Conservation (phyloP, 768 basidiomycete species). For the Termitomyces sp. region DNA sequence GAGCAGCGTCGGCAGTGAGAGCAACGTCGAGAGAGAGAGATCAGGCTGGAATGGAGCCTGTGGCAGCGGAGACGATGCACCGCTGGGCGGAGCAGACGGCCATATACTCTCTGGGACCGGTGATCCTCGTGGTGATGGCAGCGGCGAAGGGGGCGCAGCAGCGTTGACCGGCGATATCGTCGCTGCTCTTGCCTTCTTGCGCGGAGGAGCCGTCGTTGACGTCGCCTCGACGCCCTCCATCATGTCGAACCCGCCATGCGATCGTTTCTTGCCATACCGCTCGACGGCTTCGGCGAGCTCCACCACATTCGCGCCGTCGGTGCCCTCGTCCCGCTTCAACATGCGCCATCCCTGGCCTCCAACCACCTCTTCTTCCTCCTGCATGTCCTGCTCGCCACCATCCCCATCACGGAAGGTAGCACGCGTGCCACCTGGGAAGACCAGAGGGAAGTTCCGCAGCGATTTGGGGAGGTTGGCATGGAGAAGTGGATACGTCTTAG, state of each 20-base stretch:
- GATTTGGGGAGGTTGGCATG: constrained; percentile 73
- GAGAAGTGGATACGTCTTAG: constrained; percentile 76
- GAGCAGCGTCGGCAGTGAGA: constrained; percentile 83
- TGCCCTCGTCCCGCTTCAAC: constrained; percentile 61
- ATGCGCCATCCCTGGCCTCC: constrained; percentile 74
- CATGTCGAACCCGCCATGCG: constrained; percentile 55
- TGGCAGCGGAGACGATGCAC: constrained; percentile 65
- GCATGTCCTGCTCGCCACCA: constrained; percentile 60
- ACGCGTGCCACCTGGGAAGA: constrained; percentile 77
- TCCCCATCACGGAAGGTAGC: constrained; percentile 78
- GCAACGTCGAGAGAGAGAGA: constrained; percentile 74
- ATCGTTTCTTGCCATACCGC: constrained; percentile 83
- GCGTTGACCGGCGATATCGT: constrained; percentile 62
- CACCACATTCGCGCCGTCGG: constrained; percentile 48
- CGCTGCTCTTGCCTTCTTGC: constrained; percentile 74
- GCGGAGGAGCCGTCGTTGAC: constrained; percentile 53
- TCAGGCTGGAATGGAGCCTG: constrained; percentile 80
- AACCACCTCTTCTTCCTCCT: constrained; percentile 65
- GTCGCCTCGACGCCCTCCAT: constrained; percentile 49
- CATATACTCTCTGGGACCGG: constrained; percentile 73
- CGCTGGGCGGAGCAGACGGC: constrained; percentile 82
- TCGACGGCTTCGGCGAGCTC: constrained; percentile 80
- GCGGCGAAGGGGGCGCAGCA: constrained; percentile 79
- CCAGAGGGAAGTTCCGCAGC: constrained; percentile 70
- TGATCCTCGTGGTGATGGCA: constrained; percentile 84